Base-by-base conservation (phyloP, 2,329 filamentous ascomycete species). In the Incumbomyces delicatus region DNA sequence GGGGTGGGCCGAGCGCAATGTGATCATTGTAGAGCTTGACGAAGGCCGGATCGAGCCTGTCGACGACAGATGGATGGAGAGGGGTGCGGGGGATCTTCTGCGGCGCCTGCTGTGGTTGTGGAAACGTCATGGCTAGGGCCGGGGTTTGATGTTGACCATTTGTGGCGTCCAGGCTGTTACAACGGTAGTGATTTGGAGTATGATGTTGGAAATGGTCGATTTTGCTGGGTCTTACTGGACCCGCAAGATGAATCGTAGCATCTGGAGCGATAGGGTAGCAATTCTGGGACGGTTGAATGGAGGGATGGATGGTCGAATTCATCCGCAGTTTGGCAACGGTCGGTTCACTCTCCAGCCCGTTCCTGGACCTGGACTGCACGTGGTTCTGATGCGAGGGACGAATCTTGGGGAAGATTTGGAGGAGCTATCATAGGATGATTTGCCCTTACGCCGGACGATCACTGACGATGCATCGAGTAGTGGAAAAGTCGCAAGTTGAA, bases 1-100 rank as follows among this genome's bases (percentile, higher is more conserved):
- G 46, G 2, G 51, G 46, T 29, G 53, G 52, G n/a, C 40, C 45
- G 32, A 52, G 52, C 13, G 52, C 53, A 40, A 57, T 54, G 38
- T 53, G 46, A n/a, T 51, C 47, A 39, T 57, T 54, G 53, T 57
- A 56, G 22, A 57, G 36, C 44, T 52, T 54, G 33, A 57, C 48
- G 36, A 57, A 57, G 18, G 50, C 52, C 20, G 53, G 55, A 44
- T 57, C 55, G 20, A 57, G 53, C 40, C 44, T 50, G 20, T 53
- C 50, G 13, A 53, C 17, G n/a, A 57, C 44, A 2, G 53, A 54
- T 10, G 53, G 49, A 37, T 57, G 55, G 10, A 57, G 14, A 22
- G 49, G 51, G 42, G 51, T 53, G 33, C 35, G 51, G 3, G 42
- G 41, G 18, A 30, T 38, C 17, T 42, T 43, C 30, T 18, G 42